These are phyloP conservation scores for Lachancea fermentati DNA, from an alignment of 805 yeast species.

Conservation along the genomic window DNA sequence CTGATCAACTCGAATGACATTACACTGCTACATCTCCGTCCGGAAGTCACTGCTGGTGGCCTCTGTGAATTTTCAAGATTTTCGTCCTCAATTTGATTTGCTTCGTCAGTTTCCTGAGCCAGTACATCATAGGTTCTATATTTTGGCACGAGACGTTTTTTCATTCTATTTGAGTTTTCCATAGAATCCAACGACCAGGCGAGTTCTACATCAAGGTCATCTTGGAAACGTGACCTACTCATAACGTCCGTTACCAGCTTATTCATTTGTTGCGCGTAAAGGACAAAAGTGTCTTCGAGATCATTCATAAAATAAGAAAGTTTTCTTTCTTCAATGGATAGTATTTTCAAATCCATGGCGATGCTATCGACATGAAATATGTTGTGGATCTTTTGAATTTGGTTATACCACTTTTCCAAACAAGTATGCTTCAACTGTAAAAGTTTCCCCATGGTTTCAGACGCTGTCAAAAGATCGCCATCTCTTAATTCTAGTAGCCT, in stretches of 20 bases:
- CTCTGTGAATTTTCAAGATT: neutral
- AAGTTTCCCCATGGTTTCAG: neutral
- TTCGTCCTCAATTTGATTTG: neutral
- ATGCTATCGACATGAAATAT: conserved; percentile 30
- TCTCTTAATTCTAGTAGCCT: neutral
- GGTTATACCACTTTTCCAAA: conserved; percentile 12
- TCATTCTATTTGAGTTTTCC: conserved; percentile 65
- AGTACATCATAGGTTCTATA: neutral
- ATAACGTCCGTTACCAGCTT: neutral
- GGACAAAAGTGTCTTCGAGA: conserved; percentile 37
- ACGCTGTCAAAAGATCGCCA: neutral
- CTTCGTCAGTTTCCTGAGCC: neutral
- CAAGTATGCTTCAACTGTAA: conserved; percentile 13
- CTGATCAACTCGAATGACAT: conserved; percentile 43
- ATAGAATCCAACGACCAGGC: conserved; percentile 56
- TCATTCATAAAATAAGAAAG: conserved; percentile 57
- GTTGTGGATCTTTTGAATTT: conserved; percentile 12
- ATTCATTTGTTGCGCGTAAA: conserved; percentile 5
- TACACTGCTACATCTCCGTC: conserved; percentile 15
- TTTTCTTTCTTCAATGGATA: conserved; percentile 42
- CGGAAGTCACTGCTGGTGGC: neutral
- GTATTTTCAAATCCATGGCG: conserved; percentile 36
- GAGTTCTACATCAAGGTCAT: conserved; percentile 15
- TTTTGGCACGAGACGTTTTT: conserved; percentile 52
- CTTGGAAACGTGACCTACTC: conserved; percentile 4